Base-by-base conservation (phyloP, 140 eudicot genomes). In the Cichorium intybus region DNA sequence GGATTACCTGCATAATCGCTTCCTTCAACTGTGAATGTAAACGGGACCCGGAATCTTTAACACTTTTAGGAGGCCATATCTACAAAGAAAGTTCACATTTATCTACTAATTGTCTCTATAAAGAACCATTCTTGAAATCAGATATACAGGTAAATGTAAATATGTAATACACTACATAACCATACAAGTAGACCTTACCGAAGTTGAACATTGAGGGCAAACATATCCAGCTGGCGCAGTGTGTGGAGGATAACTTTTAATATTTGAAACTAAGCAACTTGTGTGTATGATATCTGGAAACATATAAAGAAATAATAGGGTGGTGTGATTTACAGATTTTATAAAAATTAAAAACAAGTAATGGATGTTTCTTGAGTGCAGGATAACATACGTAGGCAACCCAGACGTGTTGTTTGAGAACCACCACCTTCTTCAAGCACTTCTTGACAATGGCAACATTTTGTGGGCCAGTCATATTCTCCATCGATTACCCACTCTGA, bases 31-130 rank as follows among this genome's bases (percentile, higher is more conserved):
- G 80, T 14, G 94, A 83, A 74, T 88, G 99, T 65, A 93, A 87
- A 31, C 74, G 85, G 6, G 97, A 93, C n/a, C 90, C 97, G 0
- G 94, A 93, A 79, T 93, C 97, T 82, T 93, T 93, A 21, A 93
- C 87, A 80, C 87, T 86, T 82, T 93, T 93, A 15, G 97, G 97
- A 76, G 99, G 97, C 99, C 99, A 93, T 79, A 93, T 88, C 99
- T 93, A 77, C 80, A 76, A 39, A 39, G 8, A 20, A 49, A 69
- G 70, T 39, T 12, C 54, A 48, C n/a, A n/a, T n/a, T n/a, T n/a
- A n/a, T n/a, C n/a, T n/a, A n/a, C n/a, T n/a, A n/a, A n/a, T n/a
- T n/a, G n/a, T n/a, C n/a, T n/a, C n/a, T n/a, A n/a, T n/a, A n/a
- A n/a, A n/a, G n/a, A n/a, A n/a, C n/a, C n/a, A n/a, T n/a, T n/a